Evolutionary conservation across 2,329 filamentous ascomycete genomes (phyloP).

Genomic region (Blumeria hordei): DNA sequence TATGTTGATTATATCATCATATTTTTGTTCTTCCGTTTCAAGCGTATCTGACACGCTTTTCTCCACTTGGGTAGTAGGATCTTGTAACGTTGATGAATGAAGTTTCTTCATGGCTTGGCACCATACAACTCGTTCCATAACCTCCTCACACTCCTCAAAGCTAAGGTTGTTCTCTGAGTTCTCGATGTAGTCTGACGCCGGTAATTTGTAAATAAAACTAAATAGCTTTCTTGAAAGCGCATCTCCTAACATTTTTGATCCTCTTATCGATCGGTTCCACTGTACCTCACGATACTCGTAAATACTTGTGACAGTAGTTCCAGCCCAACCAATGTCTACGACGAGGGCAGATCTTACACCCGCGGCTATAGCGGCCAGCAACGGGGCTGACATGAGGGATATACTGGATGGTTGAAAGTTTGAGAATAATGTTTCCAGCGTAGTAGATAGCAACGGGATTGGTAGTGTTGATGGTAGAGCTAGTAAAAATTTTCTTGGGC

Average conservation of each 20-base stretch:
- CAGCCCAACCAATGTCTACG: slow-evolving; percentile 78
- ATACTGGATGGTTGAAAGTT: slow-evolving; percentile 60
- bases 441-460: slow-evolving; percentile 48
- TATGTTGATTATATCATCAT: slow-evolving; percentile 9
- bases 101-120: slow-evolving; percentile 24
- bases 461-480: slow-evolving; percentile 58
- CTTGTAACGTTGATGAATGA: background rate
- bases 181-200: slow-evolving; percentile 3
- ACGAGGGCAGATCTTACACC: slow-evolving; percentile 70
- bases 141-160: slow-evolving; percentile 65
- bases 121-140: slow-evolving; percentile 55
- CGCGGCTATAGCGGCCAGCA: slow-evolving; percentile 51
- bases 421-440: slow-evolving; percentile 57
- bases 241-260: slow-evolving; percentile 45
- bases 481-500: slow-evolving; percentile 48
- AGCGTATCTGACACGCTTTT: background rate
- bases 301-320: slow-evolving; percentile 63
- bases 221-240: slow-evolving; percentile 42
- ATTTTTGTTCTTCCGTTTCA: background rate
- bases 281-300: slow-evolving; percentile 76
- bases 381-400: slow-evolving; percentile 54
- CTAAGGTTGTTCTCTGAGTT: slow-evolving; percentile 19
- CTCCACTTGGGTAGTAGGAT: background rate
- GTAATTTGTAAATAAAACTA: slow-evolving; percentile 16
- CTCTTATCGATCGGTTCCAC: slow-evolving; percentile 45